Base-by-base conservation (phyloP, 495 filamentous ascomycete genomes). In the Friedmanniomyces endolithicus region DNA sequence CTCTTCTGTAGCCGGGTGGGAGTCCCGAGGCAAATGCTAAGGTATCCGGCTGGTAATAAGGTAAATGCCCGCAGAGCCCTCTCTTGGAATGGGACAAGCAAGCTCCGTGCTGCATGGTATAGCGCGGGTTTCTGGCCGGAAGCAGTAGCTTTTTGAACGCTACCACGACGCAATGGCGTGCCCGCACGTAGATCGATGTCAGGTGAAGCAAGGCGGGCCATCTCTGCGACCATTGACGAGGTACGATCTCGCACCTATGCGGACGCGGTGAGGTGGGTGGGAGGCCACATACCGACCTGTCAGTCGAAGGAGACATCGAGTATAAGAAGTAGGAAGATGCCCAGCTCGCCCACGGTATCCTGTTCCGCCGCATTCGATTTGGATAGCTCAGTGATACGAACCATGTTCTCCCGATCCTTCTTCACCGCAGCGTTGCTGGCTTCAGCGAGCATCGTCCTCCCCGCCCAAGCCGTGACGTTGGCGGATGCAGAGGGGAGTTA, bases 401-500 rank as follows among this genome's bases (percentile, higher is more conserved):
- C 37, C 14, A 41, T 41, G 37, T 41, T 41, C 17, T n/a, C 17
- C 2, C 37, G 17, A 16, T 41, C 37, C 14, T 14, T 6, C 17
- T 3, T 41, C 37, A 19, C 16, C 37, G 37, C 37, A 4, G 37
- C 14, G 4, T 19, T 41, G 12, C 37, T 41, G 2, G 37, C 37
- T 41, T 41, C 37, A 31, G 27, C 27, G 4, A 14, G 37, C 37
- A 41, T 14, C 6, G 37, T 19, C 6, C 14, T 41, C 37, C 37
- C 37, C 12, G 37, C 16, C 37, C 17, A 47, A 6, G 44, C 44
- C 44, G 44, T 47, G 2, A 23, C 44, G 11, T 8, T 47, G 4
- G 20, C 19, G 12, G 29, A 52, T 23, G 61, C 61, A 14, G 46
- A 54, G 37, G 20, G 33, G 14, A 46, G 40, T 20, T 64, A 58